phyloP scores from a whole-genome alignment of 345 rosid genomes.

The Jatropha curcas region DNA sequence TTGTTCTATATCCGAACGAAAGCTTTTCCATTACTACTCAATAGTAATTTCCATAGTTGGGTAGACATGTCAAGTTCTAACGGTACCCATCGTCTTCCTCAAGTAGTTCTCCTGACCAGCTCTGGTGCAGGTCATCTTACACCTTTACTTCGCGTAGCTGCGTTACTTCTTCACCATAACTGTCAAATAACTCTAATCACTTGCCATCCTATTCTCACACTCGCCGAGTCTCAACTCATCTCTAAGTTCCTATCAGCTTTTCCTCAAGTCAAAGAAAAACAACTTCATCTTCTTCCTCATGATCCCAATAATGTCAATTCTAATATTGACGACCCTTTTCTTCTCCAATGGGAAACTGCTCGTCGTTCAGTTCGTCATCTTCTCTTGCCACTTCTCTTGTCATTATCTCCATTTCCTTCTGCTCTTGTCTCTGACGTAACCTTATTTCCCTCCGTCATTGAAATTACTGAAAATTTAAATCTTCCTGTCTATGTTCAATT shows the following conservation, averaged over 20 bases:
- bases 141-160: slow-evolving; percentile 46
- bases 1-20: no score
- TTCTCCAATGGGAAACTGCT: slow-evolving; percentile 35
- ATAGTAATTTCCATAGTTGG: no score
- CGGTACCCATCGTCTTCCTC: no score
- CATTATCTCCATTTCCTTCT: slow-evolving; percentile 21
- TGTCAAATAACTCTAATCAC: slow-evolving; percentile 46
- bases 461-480: slow-evolving; percentile 21
- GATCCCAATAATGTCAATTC: slow-evolving; percentile 6
- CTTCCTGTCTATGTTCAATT: slow-evolving; percentile 33
- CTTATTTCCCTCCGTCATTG: slow-evolving; percentile 18
- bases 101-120: slow-evolving; percentile 39
- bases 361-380: slow-evolving; percentile 40
- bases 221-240: slow-evolving; percentile 34
- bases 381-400: slow-evolving; percentile 30
- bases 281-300: slow-evolving; percentile 30
- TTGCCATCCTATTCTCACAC: slow-evolving; percentile 34
- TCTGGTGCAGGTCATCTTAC: slow-evolving; percentile 52
- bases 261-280: slow-evolving; percentile 32
- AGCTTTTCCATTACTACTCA: no score
- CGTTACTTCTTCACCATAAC: slow-evolving; percentile 24
- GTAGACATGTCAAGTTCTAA: no score
- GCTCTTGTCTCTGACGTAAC: slow-evolving; percentile 36
- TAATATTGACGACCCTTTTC: slow-evolving; percentile 36
- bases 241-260: slow-evolving; percentile 31